These are phyloP conservation scores for Cyclanthera cordifolia DNA, from an alignment of 306 rosid genomes.

Conservation along the genomic window DNA sequence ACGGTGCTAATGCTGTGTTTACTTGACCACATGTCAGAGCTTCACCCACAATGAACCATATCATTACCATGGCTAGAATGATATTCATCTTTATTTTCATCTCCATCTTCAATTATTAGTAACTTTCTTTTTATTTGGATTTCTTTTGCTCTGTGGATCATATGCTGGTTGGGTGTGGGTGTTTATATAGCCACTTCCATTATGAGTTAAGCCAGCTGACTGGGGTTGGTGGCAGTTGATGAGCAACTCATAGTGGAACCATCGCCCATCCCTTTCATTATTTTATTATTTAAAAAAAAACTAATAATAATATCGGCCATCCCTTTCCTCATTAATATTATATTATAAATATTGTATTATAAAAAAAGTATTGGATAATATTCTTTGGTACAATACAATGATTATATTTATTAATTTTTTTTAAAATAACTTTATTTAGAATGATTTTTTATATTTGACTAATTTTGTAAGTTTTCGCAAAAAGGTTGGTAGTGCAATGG, in stretches of 20 bases:
- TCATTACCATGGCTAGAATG: conserved; percentile 8
- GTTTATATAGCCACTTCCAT: background rate
- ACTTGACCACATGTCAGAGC: conserved; percentile 32
- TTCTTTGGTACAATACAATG: too few relatives aligned
- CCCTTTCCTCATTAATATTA: too few relatives aligned
- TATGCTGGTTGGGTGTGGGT: background rate
- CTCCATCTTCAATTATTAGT: background rate
- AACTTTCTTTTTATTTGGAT: too few relatives aligned
- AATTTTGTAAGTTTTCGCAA: too few relatives aligned
- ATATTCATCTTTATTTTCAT: background rate
- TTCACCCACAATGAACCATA: conserved; percentile 20
- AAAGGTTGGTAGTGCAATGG: too few relatives aligned
- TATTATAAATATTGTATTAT: too few relatives aligned
- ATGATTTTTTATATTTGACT: too few relatives aligned
- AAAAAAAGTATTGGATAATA: too few relatives aligned
- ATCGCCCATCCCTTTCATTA: background rate
- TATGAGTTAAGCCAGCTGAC: background rate
- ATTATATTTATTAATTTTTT: too few relatives aligned
- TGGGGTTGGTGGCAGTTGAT: background rate
- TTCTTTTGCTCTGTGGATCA: background rate
- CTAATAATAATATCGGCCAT: too few relatives aligned
- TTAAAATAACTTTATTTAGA: too few relatives aligned
- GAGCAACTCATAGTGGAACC: background rate
- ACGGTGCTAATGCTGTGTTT: conserved; percentile 20
- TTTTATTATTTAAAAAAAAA: background rate